These are phyloP conservation scores for Micromonas pusilla DNA, from an alignment of 139 green algal genomes.

Conservation along the genomic window DNA sequence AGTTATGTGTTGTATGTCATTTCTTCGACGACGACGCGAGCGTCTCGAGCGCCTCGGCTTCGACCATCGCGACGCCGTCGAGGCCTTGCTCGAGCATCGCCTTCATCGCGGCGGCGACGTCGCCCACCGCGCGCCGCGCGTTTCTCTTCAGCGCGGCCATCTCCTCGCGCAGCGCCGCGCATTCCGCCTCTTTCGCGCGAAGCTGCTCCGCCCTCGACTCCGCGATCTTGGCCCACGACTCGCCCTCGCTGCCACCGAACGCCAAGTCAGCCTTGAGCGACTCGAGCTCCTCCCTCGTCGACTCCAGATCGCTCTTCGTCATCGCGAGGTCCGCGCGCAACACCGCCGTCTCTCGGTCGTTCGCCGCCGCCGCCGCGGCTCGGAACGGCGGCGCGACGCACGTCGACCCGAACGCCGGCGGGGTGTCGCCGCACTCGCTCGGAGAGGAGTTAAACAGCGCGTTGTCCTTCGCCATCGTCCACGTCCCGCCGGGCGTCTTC, in stretches of 20 bases:
- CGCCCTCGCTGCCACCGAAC: no score
- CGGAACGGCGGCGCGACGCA: not conserved
- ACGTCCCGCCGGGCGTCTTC: not conserved
- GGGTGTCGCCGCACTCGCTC: not conserved
- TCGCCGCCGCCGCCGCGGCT: no score
- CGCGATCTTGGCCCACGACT: no score
- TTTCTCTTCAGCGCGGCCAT: constrained; percentile 1
- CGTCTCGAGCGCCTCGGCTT: no score
- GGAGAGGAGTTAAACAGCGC: not conserved
- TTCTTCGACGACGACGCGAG: no score
- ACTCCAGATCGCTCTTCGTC: not conserved
- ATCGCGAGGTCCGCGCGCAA: not conserved
- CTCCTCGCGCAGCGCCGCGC: no score
- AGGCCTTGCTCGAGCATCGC: no score
- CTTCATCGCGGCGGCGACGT: not conserved
- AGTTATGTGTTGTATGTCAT: no score
- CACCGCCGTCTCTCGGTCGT: not conserved
- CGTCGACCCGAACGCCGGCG: not conserved
- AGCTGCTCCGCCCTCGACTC: no score
- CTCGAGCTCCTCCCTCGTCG: not conserved
- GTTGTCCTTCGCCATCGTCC: not conserved
- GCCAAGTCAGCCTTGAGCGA: no score
- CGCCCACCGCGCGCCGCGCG: not conserved
- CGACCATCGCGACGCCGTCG: no score
- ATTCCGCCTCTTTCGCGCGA: no score